Base-by-base conservation (phyloP, 192 early-diverging fungal genomes). In the Backusella westeae region DNA sequence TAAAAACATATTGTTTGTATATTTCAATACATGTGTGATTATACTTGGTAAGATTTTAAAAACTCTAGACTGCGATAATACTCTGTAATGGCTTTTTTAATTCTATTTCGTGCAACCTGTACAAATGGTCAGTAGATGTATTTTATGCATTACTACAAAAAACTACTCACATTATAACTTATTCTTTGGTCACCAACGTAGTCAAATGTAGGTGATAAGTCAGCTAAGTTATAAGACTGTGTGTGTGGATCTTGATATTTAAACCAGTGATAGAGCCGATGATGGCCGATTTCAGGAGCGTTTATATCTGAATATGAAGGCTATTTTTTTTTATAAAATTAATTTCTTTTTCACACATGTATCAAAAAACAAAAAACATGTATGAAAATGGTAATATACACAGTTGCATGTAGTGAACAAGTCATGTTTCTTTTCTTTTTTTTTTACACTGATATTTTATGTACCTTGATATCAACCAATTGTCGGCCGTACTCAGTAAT, bases 81-180 rank as follows among this genome's bases (percentile, higher is more conserved):
- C 78, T 94, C 93, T 23, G 88, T 87, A 34, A 92, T 78, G 1
- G 91, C 93, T 21, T 87, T 87, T 84, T 92, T 92, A 73, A 94
- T 78, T 34, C 84, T 81, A 53, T 53, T 53, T 53, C 52, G 17
- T 53, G 52, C 52, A 21, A 53, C 52, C 52, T 53, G n/a, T n/a
- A n/a, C 7, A 19, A 14, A 53, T 21, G n/a, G 52, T 53, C 52
- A 53, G 52, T 6, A 23, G 52, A n/a, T 21, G 52, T 53, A 21
- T 53, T 53, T 53, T 56, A 56, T 56, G 53, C 53, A 56, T 9
- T 21, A 9, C n/a, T 56, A 2, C 23, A 56, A 56, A 21, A 21
- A 35, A 17, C 19, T 3, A 21, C 53, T n/a, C 53, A 71, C 69
- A 41, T 71, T 71, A 71, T 71, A 71, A 14, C 39, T 71, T 29